Base-by-base conservation (phyloP, 1,139 yeast species). In the Saccharomyces hybrid region DNA sequence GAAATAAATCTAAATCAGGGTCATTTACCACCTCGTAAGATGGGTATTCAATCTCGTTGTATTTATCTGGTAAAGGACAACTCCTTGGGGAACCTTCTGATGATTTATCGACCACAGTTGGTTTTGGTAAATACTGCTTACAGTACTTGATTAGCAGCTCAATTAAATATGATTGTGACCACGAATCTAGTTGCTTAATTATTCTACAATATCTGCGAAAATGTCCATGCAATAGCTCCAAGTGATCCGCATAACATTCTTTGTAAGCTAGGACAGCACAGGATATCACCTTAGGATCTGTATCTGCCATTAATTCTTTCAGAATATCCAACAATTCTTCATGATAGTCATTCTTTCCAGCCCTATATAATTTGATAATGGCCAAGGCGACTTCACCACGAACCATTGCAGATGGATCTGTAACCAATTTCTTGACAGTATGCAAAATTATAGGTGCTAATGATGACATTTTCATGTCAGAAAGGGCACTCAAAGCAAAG, bases 331-430 rank as follows among this genome's bases (percentile, higher is more conserved):
- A 61, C 48, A 88, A 69, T 55, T 83, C 78, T 16, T 72, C 73
- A 2, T 71, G 69, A 28, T 75, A 67, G 1, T 76, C 71, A 7
- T 75, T 73, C 32, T 27, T 41, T 8, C 47, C 46, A 31, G 50
- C 14, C 14, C 68, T 68, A 60, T 74, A 81, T 29, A 89, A 79
- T 62, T 88, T 89, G 6, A 83, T 78, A 34, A 91, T 78, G 0
- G 97, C 88, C 52, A 84, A 77, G 0, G 95, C 93, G 1, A 95
- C 82, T 1, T 96, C 85, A 48, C 84, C 75, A 61, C 99, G 78
- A 3, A 93, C 99, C 28, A 78, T 68, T 0, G 96, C 83, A 2
- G 95, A 83, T 3, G 85, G 79, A 66, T 95, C 99, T 7, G 78
- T 71, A 3, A 81, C 71, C 3, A 88, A 78, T 63, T 88, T 81